These are phyloP conservation scores for Ogataea philodendri DNA, from an alignment of 805 yeast species.

Conservation along the genomic window DNA sequence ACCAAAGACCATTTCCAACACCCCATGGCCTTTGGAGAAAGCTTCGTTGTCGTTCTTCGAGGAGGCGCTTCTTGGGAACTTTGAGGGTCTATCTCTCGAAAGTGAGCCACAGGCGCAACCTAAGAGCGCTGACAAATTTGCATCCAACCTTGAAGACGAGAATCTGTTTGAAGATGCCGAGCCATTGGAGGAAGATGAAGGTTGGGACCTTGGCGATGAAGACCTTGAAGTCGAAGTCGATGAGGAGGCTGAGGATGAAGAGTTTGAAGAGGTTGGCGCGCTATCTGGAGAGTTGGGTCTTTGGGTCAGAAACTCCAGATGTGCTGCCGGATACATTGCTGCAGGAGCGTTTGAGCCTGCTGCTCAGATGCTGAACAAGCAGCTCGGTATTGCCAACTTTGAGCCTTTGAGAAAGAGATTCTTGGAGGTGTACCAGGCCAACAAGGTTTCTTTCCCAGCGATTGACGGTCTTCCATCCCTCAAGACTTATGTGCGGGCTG, in stretches of 20 bases:
- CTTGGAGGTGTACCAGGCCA: slow-evolving; percentile 77
- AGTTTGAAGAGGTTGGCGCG: slow-evolving; percentile 32
- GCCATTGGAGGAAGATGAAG: slow-evolving; percentile 60
- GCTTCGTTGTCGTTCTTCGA: slow-evolving; percentile 79
- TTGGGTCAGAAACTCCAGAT: slow-evolving; percentile 87
- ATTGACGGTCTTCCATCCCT: slow-evolving; percentile 72
- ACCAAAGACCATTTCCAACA: slow-evolving; percentile 43
- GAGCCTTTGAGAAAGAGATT: slow-evolving; percentile 85
- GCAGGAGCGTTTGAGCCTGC: slow-evolving; percentile 97
- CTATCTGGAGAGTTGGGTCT: slow-evolving; percentile 59
- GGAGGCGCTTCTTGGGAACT: slow-evolving; percentile 73
- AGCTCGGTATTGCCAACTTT: slow-evolving; percentile 80
- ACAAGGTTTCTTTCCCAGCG: slow-evolving; percentile 73
- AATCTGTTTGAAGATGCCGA: slow-evolving; percentile 45
- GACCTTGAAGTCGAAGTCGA: slow-evolving; percentile 61
- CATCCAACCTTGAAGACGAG: slow-evolving; percentile 30
- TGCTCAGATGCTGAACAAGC: slow-evolving; percentile 86
- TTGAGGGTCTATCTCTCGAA: slow-evolving; percentile 60
- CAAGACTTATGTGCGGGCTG: slow-evolving; percentile 64
- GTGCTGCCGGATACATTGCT: slow-evolving; percentile 91
- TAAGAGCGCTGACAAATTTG: slow-evolving; percentile 7
- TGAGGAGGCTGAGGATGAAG: slow-evolving; percentile 39
- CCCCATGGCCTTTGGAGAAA: slow-evolving; percentile 81
- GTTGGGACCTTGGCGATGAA: slow-evolving; percentile 82
- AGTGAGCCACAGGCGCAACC: slow-evolving; percentile 30